Base-by-base conservation (phyloP, 371 early-diverging fungal species). In the Umbelopsis sp. region DNA sequence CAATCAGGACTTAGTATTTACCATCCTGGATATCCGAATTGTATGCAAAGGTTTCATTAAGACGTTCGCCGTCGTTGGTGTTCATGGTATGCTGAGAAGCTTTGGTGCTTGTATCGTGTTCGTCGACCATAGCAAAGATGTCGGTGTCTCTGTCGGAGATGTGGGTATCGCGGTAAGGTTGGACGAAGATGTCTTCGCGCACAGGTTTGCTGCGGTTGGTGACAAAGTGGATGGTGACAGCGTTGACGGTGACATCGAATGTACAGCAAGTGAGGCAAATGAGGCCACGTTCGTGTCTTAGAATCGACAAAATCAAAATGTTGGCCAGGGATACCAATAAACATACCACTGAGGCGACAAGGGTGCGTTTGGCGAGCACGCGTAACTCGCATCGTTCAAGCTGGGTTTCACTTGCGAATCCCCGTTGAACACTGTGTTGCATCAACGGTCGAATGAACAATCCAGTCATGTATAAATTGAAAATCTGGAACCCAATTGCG, bases 201-300 rank as follows among this genome's bases (percentile, higher is more conserved):
- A 29, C 18, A 25, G 57, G 57, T 11, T 8, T 6, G 8, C 32
- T 57, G 35, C 35, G 57, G 32, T 29, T 11, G 4, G 57, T 57
- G 12, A 57, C 57, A 12, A 57, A 87, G 67, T 87, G 87, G 52
- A 87, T 76, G 1, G 84, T 79, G 22, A 83, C 72, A 5, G 83
- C 83, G 64, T 86, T 87, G 63, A 86, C 72, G 0, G 86, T 86
- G 25, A 87, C 86, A 76, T 87, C 86, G 24, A 86, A 66, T 3
- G 82, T 84, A 65, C 88, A 87, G 24, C 79, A 80, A 0, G 80
- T 84, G 16, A 87, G 50, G 65, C 88, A 87, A n/a, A 85, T 50
- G 9, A 83, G 51, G 10, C 85, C 86, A 20, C 88, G 77, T 66
- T 86, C 79, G 12, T 76, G 69, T 12, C 86, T 85, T 32, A 81